Evolutionary conservation across 116 monocot genomes (phyloP).

Genomic region (Dioscorea cayenensis): DNA sequence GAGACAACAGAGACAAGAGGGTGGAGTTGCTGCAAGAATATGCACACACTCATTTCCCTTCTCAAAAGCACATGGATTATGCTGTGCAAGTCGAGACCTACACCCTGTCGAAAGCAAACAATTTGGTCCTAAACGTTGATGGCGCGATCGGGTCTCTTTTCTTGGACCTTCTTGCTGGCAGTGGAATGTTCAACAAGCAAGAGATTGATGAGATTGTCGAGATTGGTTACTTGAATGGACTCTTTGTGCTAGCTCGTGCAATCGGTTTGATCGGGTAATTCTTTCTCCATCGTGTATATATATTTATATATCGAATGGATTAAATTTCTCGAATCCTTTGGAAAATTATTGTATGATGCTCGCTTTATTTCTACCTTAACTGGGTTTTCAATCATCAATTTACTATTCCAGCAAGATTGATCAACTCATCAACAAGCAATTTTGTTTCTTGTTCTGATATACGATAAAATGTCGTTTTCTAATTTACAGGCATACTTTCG

Average conservation of each 20-base stretch:
- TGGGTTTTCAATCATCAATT: no score
- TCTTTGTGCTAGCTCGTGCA: constrained; percentile 92
- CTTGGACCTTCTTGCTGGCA: constrained; percentile 92
- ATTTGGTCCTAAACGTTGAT: constrained; percentile 93
- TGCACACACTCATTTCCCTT: constrained; percentile 85
- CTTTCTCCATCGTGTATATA: background rate
- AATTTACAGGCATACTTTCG: constrained; percentile 83
- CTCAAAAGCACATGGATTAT: constrained; percentile 97
- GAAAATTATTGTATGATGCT: no score
- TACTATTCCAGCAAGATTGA: no score
- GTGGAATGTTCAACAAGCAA: constrained; percentile 95
- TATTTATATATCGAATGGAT: no score
- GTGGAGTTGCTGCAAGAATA: constrained; percentile 87
- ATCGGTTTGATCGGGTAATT: constrained; percentile 88
- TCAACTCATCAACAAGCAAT: no score
- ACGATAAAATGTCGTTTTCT: no score
- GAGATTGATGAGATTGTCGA: constrained; percentile 94
- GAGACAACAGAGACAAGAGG: constrained; percentile 98
- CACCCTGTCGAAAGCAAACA: constrained; percentile 94
- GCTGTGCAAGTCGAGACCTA: constrained; percentile 97
- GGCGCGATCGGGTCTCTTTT: constrained; percentile 99
- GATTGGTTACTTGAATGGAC: constrained; percentile 95
- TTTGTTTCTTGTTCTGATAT: no score
- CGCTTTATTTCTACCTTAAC: no score
- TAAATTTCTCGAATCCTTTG: no score